phyloP scores from a whole-genome alignment of 371 early-diverging fungal species.

The Lichtheimia hyalospora region DNA sequence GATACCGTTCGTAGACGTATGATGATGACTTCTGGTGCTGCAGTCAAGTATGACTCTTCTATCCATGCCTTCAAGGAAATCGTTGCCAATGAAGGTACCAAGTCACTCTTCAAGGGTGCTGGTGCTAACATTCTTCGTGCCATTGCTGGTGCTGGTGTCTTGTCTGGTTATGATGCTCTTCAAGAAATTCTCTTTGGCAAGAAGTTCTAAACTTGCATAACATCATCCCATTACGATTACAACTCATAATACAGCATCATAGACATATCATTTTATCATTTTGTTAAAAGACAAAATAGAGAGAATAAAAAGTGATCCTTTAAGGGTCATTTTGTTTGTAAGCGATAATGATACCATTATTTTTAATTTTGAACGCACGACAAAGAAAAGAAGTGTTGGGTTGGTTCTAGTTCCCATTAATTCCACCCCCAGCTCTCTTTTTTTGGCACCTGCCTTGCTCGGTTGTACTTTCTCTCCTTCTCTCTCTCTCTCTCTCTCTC shows the following conservation, averaged over 20 bases:
- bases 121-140: conserved; percentile 83
- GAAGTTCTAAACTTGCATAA: conserved; percentile 27
- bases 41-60: conserved; percentile 75
- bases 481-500: neutral
- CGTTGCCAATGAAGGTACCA: conserved; percentile 68
- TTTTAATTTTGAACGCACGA: neutral
- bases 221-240: neutral
- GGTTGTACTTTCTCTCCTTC: neutral
- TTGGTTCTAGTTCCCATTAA: neutral
- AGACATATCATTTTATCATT: neutral
- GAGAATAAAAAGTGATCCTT: neutral
- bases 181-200: conserved; percentile 58
- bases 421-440: neutral
- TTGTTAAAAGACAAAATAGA: neutral
- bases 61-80: conserved; percentile 70
- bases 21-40: conserved; percentile 82
- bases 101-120: conserved; percentile 83
- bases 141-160: conserved; percentile 77
- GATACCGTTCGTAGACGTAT: conserved; percentile 90
- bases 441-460: neutral
- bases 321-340: neutral
- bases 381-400: neutral
- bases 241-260: neutral
- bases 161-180: conserved; percentile 73
- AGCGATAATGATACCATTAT: neutral